Base-by-base conservation (phyloP, 202 grass and related monocot genomes). In the Digitaria exilis region DNA sequence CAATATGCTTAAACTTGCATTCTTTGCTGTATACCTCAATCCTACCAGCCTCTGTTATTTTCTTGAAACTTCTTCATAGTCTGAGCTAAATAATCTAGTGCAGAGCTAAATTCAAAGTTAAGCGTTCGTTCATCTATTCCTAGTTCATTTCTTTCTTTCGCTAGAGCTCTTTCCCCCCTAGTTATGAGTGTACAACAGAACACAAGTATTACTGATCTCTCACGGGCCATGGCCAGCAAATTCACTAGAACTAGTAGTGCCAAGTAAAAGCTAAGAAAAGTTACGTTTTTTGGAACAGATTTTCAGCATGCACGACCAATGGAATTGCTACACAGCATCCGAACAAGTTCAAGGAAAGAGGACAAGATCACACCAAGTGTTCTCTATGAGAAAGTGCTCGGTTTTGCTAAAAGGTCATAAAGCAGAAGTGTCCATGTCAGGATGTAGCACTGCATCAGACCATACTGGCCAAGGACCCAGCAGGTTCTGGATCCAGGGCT, bases 271-370 rank as follows among this genome's bases (percentile, higher is more conserved):
- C 76, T 79, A 55, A 79, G 10, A 61, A 35, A 48, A 39, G 1
- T 7, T 39, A 6, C 18, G 5, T 9, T 15, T 45, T 50, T 0
- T 31, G 9, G 5, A 4, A 82, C 84, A 94, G 92, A 88, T 94
- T 22, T 74, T 94, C 52, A 94, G 87, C 92, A 83, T 86, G 87
- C 89, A 88, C n/a, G 85, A 92, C 82, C 84, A 84, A 19, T 94
- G 92, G 92, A 89, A 89, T 17, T 91, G 92, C 52, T 92, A 86
- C 87, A 84, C 1, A 15, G 78, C 75, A n/a, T 83, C 68, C 18
- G 84, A 86, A 13, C 81, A 85, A 62, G 42, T 56, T 29, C 69
- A 51, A 1, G 51, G 45, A 14, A 70, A 70, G 31, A 50, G 12
- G 29, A 18, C n/a, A 18, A 87, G 63, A 21, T 49, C 74, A 34